phyloP scores from a whole-genome alignment of 208 protist species.

The Crithidia sp. region DNA sequence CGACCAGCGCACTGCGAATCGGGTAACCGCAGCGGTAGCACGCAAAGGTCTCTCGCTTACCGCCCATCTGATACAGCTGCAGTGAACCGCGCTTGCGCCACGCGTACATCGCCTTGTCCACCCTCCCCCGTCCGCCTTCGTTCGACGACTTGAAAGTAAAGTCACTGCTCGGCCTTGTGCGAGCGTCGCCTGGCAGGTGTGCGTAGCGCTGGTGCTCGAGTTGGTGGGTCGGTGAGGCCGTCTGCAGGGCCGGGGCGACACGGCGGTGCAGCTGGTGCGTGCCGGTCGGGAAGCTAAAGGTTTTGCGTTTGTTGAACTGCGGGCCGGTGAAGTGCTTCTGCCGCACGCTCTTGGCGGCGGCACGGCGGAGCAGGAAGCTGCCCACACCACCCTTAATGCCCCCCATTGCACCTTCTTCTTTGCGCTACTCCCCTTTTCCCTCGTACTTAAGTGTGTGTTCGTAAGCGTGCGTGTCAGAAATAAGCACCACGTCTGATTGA shows the following conservation, averaged over 20 bases:
- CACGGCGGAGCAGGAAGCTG: conserved; percentile 72
- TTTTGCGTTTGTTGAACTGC: conserved; percentile 81
- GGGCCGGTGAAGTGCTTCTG: conserved; percentile 81
- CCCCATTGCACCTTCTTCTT: conserved; percentile 31
- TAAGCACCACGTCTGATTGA: neutral
- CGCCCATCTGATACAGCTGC: conserved; percentile 81
- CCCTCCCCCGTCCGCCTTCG: conserved; percentile 27
- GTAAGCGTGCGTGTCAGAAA: too few species aligned
- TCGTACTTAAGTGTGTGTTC: too few species aligned
- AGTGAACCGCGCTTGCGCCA: conserved; percentile 68
- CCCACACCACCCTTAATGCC: conserved; percentile 81
- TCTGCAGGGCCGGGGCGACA: conserved; percentile 52
- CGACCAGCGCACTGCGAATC: conserved; percentile 70
- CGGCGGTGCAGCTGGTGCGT: conserved; percentile 75
- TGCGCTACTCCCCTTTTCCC: too few species aligned
- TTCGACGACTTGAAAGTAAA: conserved; percentile 54
- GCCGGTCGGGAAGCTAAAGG: conserved; percentile 67
- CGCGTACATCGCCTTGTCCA: conserved; percentile 76
- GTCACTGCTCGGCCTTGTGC: conserved; percentile 61
- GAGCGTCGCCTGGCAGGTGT: conserved; percentile 71
- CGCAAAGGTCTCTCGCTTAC: conserved; percentile 77
- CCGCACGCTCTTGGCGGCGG: conserved; percentile 67
- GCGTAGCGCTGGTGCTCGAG: conserved; percentile 63
- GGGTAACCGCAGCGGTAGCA: conserved; percentile 90
- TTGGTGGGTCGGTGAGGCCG: conserved; percentile 66